Evolutionary conservation across 2,329 filamentous ascomycete species (phyloP).

Genomic region (Trichoderma aggressivum): DNA sequence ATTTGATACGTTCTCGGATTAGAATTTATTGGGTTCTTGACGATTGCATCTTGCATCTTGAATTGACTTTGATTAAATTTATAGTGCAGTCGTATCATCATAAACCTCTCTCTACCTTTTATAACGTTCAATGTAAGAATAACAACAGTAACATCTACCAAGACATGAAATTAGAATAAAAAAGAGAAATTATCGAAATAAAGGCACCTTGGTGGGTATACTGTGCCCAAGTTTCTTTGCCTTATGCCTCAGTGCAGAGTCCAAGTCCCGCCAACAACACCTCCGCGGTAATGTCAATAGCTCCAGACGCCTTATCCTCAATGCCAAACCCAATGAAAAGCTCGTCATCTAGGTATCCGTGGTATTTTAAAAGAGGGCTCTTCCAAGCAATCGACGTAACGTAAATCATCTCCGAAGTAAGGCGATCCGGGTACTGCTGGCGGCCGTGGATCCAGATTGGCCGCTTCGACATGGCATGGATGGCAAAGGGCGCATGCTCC

Average conservation of each 20-base stretch:
- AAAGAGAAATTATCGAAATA: neutral
- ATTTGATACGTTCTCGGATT: neutral
- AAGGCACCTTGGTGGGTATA: neutral
- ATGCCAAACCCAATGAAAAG: constrained; percentile 55
- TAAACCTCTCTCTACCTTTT: neutral
- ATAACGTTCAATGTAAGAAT: neutral
- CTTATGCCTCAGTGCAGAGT: constrained; percentile 21
- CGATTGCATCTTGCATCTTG: neutral
- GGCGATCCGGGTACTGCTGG: constrained; percentile 27
- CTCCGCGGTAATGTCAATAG: constrained; percentile 49
- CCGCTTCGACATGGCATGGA: constrained; percentile 47
- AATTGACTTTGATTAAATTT: neutral
- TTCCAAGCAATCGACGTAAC: constrained; percentile 58
- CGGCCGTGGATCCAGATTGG: constrained; percentile 57
- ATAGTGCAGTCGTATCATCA: neutral
- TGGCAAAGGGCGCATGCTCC: constrained; percentile 45
- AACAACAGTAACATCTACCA: neutral
- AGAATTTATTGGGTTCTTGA: neutral
- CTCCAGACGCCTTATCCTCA: constrained; percentile 48
- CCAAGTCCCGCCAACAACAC: constrained; percentile 45
- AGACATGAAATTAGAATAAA: neutral
- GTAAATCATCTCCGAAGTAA: constrained; percentile 54
- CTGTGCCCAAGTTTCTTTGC: neutral
- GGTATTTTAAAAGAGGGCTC: constrained; percentile 43
- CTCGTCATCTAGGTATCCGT: constrained; percentile 55